Base-by-base conservation (phyloP, 805 yeast species). In the Ogataea kodamae region DNA sequence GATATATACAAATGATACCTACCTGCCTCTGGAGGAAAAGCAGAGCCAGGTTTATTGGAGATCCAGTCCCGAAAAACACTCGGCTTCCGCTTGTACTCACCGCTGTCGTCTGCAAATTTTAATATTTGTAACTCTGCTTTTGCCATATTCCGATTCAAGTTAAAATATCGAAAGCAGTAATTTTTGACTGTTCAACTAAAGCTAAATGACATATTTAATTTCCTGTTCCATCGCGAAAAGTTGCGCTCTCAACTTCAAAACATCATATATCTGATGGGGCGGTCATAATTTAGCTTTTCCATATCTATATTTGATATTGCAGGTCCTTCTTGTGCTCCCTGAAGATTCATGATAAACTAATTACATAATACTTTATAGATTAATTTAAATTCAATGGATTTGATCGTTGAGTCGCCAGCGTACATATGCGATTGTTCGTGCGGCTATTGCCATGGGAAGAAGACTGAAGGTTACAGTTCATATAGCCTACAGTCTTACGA, bases 1-100 rank as follows among this genome's bases (percentile, higher is more conserved):
- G 92, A 81, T 8, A 87, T 95, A 50, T 83, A 89, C 35, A 88
- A 70, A 61, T 89, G 95, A 55, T 90, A 90, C 50, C 98, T 72
- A 38, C 75, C 75, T 28, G 72, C 68, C 52, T 87, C 96, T 4
- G 96, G 86, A 11, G 76, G 65, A 55, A 77, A 85, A 40, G 68
- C 59, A 9, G 86, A 72, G 10, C 78, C 84, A 1, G 76, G 67
- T 17, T 64, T 63, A 1, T 70, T 48, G 2, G 83, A 73, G 28
- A 88, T 77, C 15, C 61, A 59, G 51, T 81, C 74, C 54, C 95
- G 70, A 59, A 87, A 87, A n/a, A 45, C 25, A 19, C 68, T 55
- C 14, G 52, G 47, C 25, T 62, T 68, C 54, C 85, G 68, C 45
- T 74, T 74, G 54, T 51, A 79, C 23, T 75, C 70, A 22, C 85